Base-by-base conservation (phyloP, 192 early-diverging fungal species). In the Gamsiella multidivaricata region DNA sequence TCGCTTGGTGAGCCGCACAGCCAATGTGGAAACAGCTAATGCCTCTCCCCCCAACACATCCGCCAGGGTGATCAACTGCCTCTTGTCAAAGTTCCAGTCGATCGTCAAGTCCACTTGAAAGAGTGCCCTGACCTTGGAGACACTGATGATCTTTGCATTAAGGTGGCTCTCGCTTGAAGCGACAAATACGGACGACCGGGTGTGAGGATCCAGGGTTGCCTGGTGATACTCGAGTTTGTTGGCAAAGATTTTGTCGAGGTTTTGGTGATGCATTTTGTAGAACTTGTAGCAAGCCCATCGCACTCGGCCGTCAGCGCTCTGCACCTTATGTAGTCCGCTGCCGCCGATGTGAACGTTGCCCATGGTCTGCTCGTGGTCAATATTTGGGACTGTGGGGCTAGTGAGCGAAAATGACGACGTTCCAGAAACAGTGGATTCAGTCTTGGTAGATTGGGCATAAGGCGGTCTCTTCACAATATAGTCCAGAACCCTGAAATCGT, bases 401-500 rank as follows among this genome's bases (percentile, higher is more conserved):
- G 23, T 31, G 3, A 11, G 7, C n/a, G 59, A 33, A 7, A 59
- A 57, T 26, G 55, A 36, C 12, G 57, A 46, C 17, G 22, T 25
- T 5, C n/a, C n/a, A 1, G 25, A 42, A 23, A 34, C 17, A 2
- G 58, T 32, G 10, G 45, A 28, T 5, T 34, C 12, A 3, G 55
- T 18, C 6, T 55, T 42, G 14, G 15, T 33, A 11, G 53, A 14
- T 18, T 62, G 73, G 2, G 64, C 29, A 47, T 75, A 75, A 17
- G 71, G 62, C 0, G 43, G 29, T 17, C 73, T 58, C 49, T 68
- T 67, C 41, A 76, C 53, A n/a, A 76, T 61, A 10, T 12, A 29
- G 39, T 76, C 64, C 33, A 76, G 37, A 5, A 68, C 22, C 32
- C 73, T 59, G 33, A 76, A 76, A 25, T 67, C 73, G 43, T 76